These are phyloP conservation scores for Solanum ahanhuiri DNA, from an alignment of 257 asterid species.

Conservation along the genomic window DNA sequence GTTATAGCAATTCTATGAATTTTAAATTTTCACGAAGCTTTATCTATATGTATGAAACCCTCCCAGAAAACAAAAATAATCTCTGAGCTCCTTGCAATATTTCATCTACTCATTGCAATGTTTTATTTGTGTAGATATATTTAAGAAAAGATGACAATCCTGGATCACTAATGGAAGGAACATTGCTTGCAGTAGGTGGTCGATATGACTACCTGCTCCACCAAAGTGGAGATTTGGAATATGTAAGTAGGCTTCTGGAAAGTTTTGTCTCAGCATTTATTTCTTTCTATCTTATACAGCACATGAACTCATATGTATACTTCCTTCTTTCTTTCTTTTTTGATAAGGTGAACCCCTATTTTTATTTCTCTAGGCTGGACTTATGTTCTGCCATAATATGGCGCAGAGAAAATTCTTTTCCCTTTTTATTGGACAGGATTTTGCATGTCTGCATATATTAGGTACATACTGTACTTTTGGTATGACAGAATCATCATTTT, in stretches of 20 bases:
- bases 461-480: background rate
- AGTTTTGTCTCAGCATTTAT: constrained; percentile 3
- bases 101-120: background rate
- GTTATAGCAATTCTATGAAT: background rate
- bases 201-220: constrained; percentile 88
- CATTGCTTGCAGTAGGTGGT: constrained; percentile 92
- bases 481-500: background rate
- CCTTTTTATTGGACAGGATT: background rate
- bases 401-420: background rate
- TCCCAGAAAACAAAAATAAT: background rate
- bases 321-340: background rate
- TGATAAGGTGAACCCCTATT: background rate
- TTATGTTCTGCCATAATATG: background rate
- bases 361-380: background rate
- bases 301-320: background rate
- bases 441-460: background rate
- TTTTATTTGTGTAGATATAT: constrained; percentile 40
- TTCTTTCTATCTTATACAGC: background rate
- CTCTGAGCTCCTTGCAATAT: background rate
- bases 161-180: constrained; percentile 67
- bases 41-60: background rate
- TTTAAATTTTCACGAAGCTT: background rate
- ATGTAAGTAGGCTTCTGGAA: constrained; percentile 37
- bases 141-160: constrained; percentile 50
- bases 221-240: constrained; percentile 41